Evolutionary conservation across 768 basidiomycete genomes (phyloP), one percentile per base, ranked within the genome.

Genomic region (Podaxis sp.): DNA sequence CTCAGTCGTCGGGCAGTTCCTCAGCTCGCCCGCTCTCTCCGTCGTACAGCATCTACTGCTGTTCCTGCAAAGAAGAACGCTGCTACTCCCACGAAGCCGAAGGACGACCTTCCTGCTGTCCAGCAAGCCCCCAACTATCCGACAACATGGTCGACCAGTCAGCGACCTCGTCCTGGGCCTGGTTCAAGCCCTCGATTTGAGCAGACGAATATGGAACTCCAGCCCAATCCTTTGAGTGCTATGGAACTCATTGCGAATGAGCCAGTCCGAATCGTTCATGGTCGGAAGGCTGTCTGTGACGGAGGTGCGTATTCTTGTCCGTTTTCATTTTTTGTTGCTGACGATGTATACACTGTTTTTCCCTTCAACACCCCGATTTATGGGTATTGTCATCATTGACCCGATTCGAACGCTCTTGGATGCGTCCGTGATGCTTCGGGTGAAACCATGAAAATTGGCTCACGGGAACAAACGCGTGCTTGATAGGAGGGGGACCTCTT

Each of bases 211-310:
- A 86, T 95, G 83, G 87, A 87, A 46, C 80, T 93, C 61, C 97
- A 99, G 74, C 96, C 97, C 1, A 87, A 87, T 63, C 90, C 96
- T 12, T 80, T 89, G 66, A 92, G 92, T 64, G 97, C 96, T 2
- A 95, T 98, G 90, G 89, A 90, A 65, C 82, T 99, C 69, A 84
- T 99, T 68, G 82, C 83, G 54, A 82, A 92, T 66, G 95, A 97
- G 74, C 95, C 96, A 7, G 84, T 96, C 60, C 82, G 90, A 57
- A 71, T 95, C 51, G 89, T 96, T 9, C 75, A 93, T 51, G 90
- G 87, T 19, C 83, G 96, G 68, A 93, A 87, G 74, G 95, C 95
- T 2, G 82, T 89, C 54, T 99, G 97, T 73, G 96, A 99, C 73
- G 97, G 97, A 70, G 96, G 97, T 98, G 67, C 68, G 93, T 80